Evolutionary conservation across 2,329 filamentous ascomycete genomes (phyloP).

Genomic region (Anisogramma anomala): DNA sequence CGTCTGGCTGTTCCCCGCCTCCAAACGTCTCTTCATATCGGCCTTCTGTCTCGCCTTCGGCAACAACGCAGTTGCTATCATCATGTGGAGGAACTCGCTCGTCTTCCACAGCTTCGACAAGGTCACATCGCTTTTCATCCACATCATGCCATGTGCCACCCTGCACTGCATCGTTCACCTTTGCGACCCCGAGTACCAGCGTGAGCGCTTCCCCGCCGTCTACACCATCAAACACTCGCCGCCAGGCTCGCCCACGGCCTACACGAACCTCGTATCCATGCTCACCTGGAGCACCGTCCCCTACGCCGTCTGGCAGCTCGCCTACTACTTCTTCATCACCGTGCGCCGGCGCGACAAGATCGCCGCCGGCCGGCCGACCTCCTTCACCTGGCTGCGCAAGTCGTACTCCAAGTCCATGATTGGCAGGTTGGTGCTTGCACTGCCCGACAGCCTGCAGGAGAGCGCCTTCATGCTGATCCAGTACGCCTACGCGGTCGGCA

Average conservation of each 20-base stretch:
- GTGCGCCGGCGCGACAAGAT: conserved; percentile 93
- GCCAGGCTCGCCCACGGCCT: conserved; percentile 66
- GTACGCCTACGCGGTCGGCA: conserved; percentile 78
- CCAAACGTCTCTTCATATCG: conserved; percentile 83
- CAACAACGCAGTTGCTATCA: conserved; percentile 94
- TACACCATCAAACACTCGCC: conserved; percentile 62
- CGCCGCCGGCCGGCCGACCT: conserved; percentile 85
- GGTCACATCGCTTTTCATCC: conserved; percentile 95
- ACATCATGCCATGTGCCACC: conserved; percentile 95
- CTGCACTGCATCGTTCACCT: conserved; percentile 89
- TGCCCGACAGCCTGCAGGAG: conserved; percentile 69
- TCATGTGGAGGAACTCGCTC: conserved; percentile 97
- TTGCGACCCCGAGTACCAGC: conserved; percentile 52
- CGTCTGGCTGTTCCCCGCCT: conserved; percentile 82
- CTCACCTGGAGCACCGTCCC: conserved; percentile 88
- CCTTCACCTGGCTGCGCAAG: conserved; percentile 90
- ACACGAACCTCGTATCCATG: conserved; percentile 69
- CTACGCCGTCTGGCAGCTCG: conserved; percentile 84
- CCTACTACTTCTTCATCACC: conserved; percentile 91
- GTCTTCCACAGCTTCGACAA: conserved; percentile 99
- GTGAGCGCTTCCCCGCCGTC: conserved; percentile 68
- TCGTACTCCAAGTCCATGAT: conserved; percentile 87
- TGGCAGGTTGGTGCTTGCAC: conserved; percentile 68
- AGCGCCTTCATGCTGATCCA: conserved; percentile 93
- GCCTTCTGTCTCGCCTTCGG: conserved; percentile 88